Conservation (phyloP, 1,284 basidiomycete species). For the Mycena sp. region DNA sequence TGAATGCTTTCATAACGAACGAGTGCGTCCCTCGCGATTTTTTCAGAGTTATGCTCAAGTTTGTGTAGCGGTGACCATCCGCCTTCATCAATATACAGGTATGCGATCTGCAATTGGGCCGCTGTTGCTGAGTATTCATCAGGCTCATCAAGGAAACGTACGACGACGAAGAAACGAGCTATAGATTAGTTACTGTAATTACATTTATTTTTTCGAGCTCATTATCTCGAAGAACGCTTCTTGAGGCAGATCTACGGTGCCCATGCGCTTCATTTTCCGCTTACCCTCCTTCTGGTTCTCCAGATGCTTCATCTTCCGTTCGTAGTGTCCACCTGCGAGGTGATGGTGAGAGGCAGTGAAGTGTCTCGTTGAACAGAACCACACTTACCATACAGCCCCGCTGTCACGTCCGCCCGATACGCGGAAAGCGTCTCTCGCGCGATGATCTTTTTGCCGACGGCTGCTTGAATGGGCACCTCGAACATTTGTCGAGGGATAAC, state of each 20-base stretch:
- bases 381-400: conserved; percentile 82
- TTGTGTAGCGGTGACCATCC: conserved; percentile 87
- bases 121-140: too few species aligned
- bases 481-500: conserved; percentile 94
- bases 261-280: conserved; percentile 80
- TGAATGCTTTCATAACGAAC: conserved; percentile 96
- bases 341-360: too few species aligned
- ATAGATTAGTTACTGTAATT: conserved; percentile 38
- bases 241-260: conserved; percentile 89
- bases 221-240: conserved; percentile 92
- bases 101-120: conserved; percentile 16
- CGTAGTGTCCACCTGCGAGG: conserved; percentile 89
- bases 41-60: background rate
- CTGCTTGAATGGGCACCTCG: conserved; percentile 92
- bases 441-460: conserved; percentile 87
- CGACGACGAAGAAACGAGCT: conserved; percentile 90
- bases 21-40: conserved; percentile 69
- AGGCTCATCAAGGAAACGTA: conserved; percentile 91
- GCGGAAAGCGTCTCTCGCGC: conserved; percentile 92
- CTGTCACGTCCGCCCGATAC: conserved; percentile 93
- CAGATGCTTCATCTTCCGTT: conserved; percentile 92
- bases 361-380: too few species aligned
- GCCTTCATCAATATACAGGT: conserved; percentile 91
- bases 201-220: conserved; percentile 53
- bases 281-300: conserved; percentile 95